Base-by-base conservation (phyloP, 1,284 basidiomycete genomes). In the Neolentinus lepideus region DNA sequence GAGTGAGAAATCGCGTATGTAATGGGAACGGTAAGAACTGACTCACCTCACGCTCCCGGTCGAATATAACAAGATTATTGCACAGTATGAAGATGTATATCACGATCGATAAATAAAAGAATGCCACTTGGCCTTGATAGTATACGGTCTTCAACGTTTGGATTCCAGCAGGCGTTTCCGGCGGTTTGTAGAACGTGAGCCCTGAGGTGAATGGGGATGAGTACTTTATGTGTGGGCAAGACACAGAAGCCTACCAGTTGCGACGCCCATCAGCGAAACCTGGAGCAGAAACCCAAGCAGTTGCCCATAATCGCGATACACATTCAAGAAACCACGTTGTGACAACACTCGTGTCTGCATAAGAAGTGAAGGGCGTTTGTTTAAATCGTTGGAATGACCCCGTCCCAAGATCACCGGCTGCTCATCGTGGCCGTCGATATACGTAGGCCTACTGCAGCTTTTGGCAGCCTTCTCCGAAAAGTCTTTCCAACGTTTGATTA, bases 401-500 rank as follows among this genome's bases (percentile, higher is more conserved):
- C 26, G 14, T 22, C 3, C 33, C n/a, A 16, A 36, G n/a, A 26
- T 2, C 19, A 4, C 10, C 11, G 21, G 4, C 14, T 29, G 26
- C 10, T 33, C 21, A 22, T 26, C 29, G n/a, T 11, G 52, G 16
- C 14, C 35, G n/a, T 35, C 19, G n/a, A 27, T 11, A 12, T 25
- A 27, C 22, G 38, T n/a, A n/a, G 21, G 14, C 27, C 19, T 19
- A 21, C 14, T 26, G 21, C 25, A 21, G 11, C 3, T 22, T 33
- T 25, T n/a, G 33, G 24, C 33, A 26, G 3, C 35, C 33, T 69
- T 43, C 35, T 59, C 58, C 0, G 58, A 54, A 14, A 62, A 59
- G 2, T 63, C 61, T 45, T 60, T 60, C 72, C 72, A 74, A 2
- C 66, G 66, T 8, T 59, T 27, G 0, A 69, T 62, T 2, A 74